Base-by-base conservation (phyloP, 176 grass and related monocot genomes). In the Cenchrus purpureus region DNA sequence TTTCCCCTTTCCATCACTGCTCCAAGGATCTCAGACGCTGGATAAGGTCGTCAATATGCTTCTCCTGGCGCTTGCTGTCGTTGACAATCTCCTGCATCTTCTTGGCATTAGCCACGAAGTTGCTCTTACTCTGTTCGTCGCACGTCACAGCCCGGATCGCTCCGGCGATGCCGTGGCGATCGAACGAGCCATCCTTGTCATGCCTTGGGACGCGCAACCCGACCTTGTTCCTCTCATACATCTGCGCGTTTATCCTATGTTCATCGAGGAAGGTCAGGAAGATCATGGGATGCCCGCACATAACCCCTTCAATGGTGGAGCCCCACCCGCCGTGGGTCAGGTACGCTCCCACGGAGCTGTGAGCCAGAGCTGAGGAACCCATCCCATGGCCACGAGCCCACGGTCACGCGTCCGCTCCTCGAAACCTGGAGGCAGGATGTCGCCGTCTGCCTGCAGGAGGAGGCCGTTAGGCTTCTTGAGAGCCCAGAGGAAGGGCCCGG, bases 231-330 rank as follows among this genome's bases (percentile, higher is more conserved):
- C 7, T 12, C 65, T 71, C 72, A 57, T 85, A 57, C 3, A 82
- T 42, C 46, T 57, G 84, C 8, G 89, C 62, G 10, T 61, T 82
- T 4, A 84, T 19, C 6, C 84, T 66, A 12, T 91, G 77, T 5
- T 94, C 89, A 0, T 31, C 5, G 0, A 53, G 17, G 19, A 88
- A 46, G 0, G 89, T 89, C 57, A 94, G 64, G 77, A 87, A 80
- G 6, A 91, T 20, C 5, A 91, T 8, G 0, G 92, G 87, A 1
- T 71, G 87, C 19, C 89, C 87, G 48, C 85, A 89, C 17, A 62
- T 70, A 34, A 94, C 51, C 52, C 76, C 79, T 29, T 94, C 92
- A 10, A 91, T 66, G 7, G 68, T 31, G 5, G 92, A 92, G 34
- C 78, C 73, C 77, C 82, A 86, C 0, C 90, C 87, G 12, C 90